A percentile compares a stretch with the other conserved stretches of the same genome.
Evolutionary conservation across 768 basidiomycete species (phyloP).

Genomic region (Leccinum uliginosum): DNA sequence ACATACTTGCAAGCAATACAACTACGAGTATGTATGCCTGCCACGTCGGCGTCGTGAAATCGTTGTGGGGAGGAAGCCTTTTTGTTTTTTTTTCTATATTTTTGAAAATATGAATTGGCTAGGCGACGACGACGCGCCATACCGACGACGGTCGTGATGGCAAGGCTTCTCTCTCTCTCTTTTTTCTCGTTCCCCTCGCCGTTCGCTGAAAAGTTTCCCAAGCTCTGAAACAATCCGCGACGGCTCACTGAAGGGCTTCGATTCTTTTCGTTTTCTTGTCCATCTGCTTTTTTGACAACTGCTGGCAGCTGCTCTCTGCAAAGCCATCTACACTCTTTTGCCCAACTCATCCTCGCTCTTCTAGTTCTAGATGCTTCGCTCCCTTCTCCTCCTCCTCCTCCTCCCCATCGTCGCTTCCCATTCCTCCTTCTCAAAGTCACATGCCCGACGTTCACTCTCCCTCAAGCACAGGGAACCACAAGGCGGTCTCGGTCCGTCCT

Average conservation of each 20-base stretch:
- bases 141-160: background rate
- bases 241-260: too few species aligned
- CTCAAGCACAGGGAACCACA: conserved; percentile 22
- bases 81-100: background rate
- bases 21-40: conserved; percentile 8
- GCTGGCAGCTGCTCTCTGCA: conserved; percentile 5
- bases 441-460: conserved; percentile 26
- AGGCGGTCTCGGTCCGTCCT: conserved; percentile 13
- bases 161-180: background rate
- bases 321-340: conserved; percentile 39
- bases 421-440: conserved; percentile 34
- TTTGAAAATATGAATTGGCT: background rate
- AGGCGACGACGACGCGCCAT: background rate
- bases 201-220: background rate
- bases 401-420: conserved; percentile 34
- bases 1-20: conserved; percentile 2
- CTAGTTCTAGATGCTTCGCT: conserved; percentile 19
- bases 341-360: conserved; percentile 23
- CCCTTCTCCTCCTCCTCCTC: conserved; percentile 27
- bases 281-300: background rate
- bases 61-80: background rate
- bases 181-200: conserved; percentile 1
- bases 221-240: background rate
- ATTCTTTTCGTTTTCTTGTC: background rate
- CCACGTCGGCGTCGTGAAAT: background rate